phyloP scores from a whole-genome alignment of 768 basidiomycete genomes.

The Tricholoma sp. region DNA sequence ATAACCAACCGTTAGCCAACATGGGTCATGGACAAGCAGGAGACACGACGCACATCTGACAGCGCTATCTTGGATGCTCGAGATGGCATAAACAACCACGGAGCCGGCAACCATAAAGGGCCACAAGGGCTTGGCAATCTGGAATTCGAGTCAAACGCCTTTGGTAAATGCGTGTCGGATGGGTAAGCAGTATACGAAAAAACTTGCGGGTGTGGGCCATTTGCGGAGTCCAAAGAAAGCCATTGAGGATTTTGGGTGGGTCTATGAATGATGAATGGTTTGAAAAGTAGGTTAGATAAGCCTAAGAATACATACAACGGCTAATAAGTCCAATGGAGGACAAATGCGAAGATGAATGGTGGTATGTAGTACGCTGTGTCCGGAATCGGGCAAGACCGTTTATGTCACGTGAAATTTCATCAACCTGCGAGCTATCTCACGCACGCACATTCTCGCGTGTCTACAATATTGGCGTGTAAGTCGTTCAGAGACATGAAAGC shows the following conservation, averaged over 20 bases:
- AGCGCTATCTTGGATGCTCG: constrained; percentile 60
- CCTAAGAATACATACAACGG: neutral
- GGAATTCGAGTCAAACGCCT: neutral
- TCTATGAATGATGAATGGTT: neutral
- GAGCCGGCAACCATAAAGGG: constrained; percentile 68
- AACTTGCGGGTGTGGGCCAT: constrained; percentile 72
- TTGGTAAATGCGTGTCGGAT: neutral
- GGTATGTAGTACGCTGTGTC: constrained; percentile 1
- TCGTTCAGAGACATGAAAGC: no score
- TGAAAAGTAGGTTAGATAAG: neutral
- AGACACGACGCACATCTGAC: constrained; percentile 58
- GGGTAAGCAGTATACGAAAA: constrained; percentile 6
- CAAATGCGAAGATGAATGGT: constrained; percentile 2
- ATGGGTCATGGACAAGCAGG: constrained; percentile 1
- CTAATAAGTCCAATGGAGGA: neutral
- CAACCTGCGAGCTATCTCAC: no score
- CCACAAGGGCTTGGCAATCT: constrained; percentile 75
- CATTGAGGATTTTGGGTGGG: constrained; percentile 37
- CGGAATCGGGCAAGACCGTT: constrained; percentile 37
- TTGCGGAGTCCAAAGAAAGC: constrained; percentile 76
- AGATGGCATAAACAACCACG: constrained; percentile 63
- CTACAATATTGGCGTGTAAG: no score
- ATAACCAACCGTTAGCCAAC: constrained; percentile 1
- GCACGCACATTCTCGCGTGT: no score
- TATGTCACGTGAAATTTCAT: constrained; percentile 16